Base-by-base conservation (phyloP, 139 green algal genomes). In the Spirogloea muscicola region DNA sequence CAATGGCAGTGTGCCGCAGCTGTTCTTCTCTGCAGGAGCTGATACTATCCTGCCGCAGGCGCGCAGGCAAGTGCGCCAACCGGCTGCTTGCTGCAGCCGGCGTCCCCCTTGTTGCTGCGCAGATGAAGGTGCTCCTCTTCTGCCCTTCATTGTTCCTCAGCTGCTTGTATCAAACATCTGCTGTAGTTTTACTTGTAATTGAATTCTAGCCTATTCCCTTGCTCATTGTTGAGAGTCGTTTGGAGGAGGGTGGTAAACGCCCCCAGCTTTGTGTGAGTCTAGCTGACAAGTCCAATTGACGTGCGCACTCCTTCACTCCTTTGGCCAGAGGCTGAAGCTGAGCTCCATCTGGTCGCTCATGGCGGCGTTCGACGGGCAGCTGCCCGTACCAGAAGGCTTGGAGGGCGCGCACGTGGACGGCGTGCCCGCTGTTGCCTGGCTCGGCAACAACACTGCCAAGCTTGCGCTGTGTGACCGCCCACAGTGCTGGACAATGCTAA, bases 401-500 rank as follows among this genome's bases (percentile, higher is more conserved):
- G 68, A 51, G 69, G 85, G 82, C 34, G 88, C 86, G 1, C 92
- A 91, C 49, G 48, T 92, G 1, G 58, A 79, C 2, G 85, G 78
- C 40, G 66, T 62, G 16, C 37, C 72, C 0, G 68, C 84, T n/a
- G 69, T 93, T 5, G 70, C 76, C 43, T 93, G 85, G 85, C 85
- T 71, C 3, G 80, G 29, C 25, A 95, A 95, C 88, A 94, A 94
- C 78, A 92, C 73, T 0, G 69, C 78, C 49, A 95, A 95, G 79
- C 70, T 90, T 21, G 71, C n/a, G n/a, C n/a, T n/a, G n/a, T n/a
- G n/a, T n/a, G n/a, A n/a, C n/a, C n/a, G n/a, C 5, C 13, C 48
- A n/a, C 37, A 93, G 77, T 94, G 88, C 79, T 93, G 89, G 90
- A 93, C 89, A 5, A 60, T 94, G 27, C 81, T 95, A 58, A 89